Conservation (phyloP, 176 grass and related monocot species). For the Neostapfia colusana region DNA sequence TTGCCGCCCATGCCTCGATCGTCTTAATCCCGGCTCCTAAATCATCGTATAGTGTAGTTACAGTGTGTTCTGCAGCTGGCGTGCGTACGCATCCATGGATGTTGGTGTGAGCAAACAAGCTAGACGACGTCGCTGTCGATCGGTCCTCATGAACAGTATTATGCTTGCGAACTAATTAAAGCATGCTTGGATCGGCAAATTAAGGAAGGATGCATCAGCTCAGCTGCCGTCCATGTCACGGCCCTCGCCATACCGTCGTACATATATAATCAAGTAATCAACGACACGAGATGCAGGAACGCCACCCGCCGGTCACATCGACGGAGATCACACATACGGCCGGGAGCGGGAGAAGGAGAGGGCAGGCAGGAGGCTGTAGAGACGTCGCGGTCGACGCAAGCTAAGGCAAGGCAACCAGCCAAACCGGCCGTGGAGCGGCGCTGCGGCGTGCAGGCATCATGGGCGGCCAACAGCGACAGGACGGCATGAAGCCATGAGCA, state of each 20-base stretch:
- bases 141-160: background rate
- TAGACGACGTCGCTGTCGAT: background rate
- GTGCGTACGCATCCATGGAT: background rate
- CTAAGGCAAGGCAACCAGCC: background rate
- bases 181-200: background rate
- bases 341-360: background rate
- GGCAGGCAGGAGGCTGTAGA: background rate
- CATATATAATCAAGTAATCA: background rate
- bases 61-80: background rate
- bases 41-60: background rate
- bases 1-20: background rate
- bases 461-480: slow-evolving; percentile 37
- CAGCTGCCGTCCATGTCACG: background rate
- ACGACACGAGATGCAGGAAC: too few species aligned
- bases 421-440: background rate
- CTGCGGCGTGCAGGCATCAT: background rate
- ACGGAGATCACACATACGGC: background rate
- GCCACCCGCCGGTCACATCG: background rate
- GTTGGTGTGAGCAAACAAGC: background rate
- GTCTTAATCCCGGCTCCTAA: too few species aligned
- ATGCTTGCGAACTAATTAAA: background rate
- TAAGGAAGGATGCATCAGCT: background rate
- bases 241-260: background rate
- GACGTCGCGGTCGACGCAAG: background rate
- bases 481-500: background rate